Conservation (phyloP, 1,139 yeast species). For the Candida frijolesensis region DNA sequence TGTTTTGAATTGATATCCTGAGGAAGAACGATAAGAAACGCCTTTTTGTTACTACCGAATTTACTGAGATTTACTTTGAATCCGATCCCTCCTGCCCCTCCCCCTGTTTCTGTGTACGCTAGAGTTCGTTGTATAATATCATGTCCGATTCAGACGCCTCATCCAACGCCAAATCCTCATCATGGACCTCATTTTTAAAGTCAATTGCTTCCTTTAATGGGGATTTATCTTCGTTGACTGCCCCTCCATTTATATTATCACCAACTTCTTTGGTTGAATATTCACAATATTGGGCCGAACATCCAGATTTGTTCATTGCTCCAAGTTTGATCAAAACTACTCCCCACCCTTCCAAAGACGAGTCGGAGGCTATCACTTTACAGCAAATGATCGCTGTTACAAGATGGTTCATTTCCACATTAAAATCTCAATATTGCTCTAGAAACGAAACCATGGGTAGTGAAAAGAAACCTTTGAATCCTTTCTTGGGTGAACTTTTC, state of each 20-base stretch:
- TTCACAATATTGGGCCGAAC: conserved; percentile 93
- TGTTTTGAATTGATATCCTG: background rate
- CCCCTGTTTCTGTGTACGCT: background rate
- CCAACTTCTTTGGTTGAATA: conserved; percentile 89
- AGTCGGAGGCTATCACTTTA: conserved; percentile 53
- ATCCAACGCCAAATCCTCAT: conserved; percentile 34
- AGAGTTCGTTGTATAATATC: background rate
- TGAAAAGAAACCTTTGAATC: conserved; percentile 95
- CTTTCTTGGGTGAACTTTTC: conserved; percentile 90
- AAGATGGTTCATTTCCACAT: conserved; percentile 88
- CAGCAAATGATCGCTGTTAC: conserved; percentile 78
- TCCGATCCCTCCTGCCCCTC: conserved; percentile 1
- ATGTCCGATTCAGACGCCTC: conserved; percentile 5
- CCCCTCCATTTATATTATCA: conserved; percentile 96
- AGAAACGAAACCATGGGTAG: conserved; percentile 88
- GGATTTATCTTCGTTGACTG: conserved; percentile 89
- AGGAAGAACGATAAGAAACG: background rate
- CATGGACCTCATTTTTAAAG: conserved; percentile 88
- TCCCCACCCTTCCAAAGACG: conserved; percentile 37
- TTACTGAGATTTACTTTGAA: background rate
- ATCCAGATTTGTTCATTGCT: conserved; percentile 77
- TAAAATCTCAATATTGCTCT: conserved; percentile 91
- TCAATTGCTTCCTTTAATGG: conserved; percentile 94
- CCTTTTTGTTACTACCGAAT: background rate
- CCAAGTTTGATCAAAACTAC: conserved; percentile 54